phyloP scores from a whole-genome alignment of 2,329 filamentous ascomycete genomes.

The Ophiostoma ulmi region DNA sequence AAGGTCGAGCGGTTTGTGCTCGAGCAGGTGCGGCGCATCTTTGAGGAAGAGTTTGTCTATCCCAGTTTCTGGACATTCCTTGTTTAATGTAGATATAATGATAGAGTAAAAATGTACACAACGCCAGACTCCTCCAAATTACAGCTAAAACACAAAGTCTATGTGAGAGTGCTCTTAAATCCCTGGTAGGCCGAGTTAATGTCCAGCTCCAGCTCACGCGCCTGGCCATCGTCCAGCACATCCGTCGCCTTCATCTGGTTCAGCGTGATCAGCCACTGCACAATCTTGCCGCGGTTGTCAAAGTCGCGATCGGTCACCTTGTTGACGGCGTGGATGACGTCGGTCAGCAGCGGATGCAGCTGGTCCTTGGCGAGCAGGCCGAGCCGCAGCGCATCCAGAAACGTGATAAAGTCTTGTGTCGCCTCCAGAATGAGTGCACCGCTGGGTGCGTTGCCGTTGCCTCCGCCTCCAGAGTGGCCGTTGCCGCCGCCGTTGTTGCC shows the following conservation, averaged over 20 bases:
- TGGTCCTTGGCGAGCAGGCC: constrained; percentile 92
- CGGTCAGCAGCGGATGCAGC: constrained; percentile 87
- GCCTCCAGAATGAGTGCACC: constrained; percentile 75
- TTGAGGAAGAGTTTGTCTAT: constrained; percentile 98
- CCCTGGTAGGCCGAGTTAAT: constrained; percentile 92
- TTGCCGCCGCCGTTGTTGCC: constrained; percentile 49
- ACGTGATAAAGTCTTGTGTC: constrained; percentile 97
- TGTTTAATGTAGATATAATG: constrained; percentile 48
- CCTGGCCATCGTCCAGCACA: constrained; percentile 80
- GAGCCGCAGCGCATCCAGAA: constrained; percentile 88
- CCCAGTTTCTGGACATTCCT: constrained; percentile 98
- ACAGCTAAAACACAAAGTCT: constrained; percentile 16
- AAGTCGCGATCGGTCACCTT: constrained; percentile 95
- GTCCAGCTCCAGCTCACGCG: constrained; percentile 82
- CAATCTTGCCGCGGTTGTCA: constrained; percentile 91
- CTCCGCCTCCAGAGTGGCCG: constrained; percentile 42
- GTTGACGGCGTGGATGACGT: constrained; percentile 95
- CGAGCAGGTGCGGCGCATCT: constrained; percentile 92
- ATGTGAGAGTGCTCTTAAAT: constrained; percentile 74
- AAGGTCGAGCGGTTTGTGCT: constrained; percentile 98
- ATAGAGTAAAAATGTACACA: neutral
- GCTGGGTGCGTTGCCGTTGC: constrained; percentile 36
- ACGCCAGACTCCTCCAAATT: neutral
- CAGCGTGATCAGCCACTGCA: constrained; percentile 94
- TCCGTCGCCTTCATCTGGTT: constrained; percentile 98